These are phyloP conservation scores for Lactarius sp. DNA, from an alignment of 768 basidiomycete species.

Conservation along the genomic window DNA sequence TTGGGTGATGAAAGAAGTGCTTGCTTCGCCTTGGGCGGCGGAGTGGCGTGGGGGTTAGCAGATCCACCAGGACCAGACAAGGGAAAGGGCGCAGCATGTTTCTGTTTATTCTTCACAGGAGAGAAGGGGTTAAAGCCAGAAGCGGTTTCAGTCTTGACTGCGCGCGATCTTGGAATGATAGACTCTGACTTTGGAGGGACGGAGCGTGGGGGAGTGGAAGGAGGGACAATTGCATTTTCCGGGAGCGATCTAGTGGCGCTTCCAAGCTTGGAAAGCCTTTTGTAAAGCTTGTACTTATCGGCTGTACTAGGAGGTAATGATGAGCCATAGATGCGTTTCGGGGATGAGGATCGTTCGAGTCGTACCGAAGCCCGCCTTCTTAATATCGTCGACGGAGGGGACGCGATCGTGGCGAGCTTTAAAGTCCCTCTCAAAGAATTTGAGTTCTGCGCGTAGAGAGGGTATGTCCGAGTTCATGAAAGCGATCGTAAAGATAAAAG, in stretches of 20 bases:
- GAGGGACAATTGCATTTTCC: constrained; percentile 33
- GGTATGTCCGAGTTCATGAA: constrained; percentile 35
- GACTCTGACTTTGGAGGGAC: constrained; percentile 31
- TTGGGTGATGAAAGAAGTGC: constrained; percentile 27
- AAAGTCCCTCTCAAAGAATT: constrained; percentile 73
- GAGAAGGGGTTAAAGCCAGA: constrained; percentile 73
- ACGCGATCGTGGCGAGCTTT: constrained; percentile 48
- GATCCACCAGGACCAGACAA: constrained; percentile 39
- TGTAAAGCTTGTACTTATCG: constrained; percentile 78
- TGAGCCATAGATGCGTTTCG: constrained; percentile 18
- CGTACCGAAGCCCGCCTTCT: constrained; percentile 58
- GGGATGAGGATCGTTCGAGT: constrained; percentile 14
- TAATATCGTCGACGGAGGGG: constrained; percentile 70
- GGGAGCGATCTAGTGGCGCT: constrained; percentile 37
- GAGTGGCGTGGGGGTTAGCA: constrained; percentile 38
- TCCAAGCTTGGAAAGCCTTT: constrained; percentile 56
- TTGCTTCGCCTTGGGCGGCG: constrained; percentile 29
- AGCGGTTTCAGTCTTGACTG: constrained; percentile 47
- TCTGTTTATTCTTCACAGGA: constrained; percentile 59
- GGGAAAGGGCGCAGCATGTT: constrained; percentile 21
- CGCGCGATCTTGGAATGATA: constrained; percentile 47
- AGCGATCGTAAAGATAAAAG: constrained; percentile 5
- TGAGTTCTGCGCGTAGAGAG: constrained; percentile 62
- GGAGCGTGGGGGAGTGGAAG: constrained; percentile 35
- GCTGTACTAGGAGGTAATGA: constrained; percentile 39